Base-by-base conservation (phyloP, 352 stramenopile genomes). In the Bremia lactucae region DNA sequence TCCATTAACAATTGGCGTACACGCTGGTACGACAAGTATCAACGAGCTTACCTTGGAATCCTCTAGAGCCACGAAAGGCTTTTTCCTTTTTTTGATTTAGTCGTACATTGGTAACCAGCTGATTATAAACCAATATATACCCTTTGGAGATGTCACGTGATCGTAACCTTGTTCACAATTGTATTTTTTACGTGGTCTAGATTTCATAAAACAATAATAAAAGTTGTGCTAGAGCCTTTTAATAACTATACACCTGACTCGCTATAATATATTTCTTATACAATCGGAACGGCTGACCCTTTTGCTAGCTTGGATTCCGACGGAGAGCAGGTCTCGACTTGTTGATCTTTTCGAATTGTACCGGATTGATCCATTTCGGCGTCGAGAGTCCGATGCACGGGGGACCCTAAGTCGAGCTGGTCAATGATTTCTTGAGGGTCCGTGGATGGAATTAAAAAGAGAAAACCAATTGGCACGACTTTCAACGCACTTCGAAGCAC, bases 401-500 rank as follows among this genome's bases (percentile, higher is more conserved):
- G 31, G 0, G 35, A 35, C 20, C 59, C 59, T 26, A 83, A 83
- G 46, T 83, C 68, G 16, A 86, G 37, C 38, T 76, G 62, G 36
- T 89, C 74, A 8, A 87, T 76, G 29, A 90, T 68, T 22, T 80
- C 68, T 48, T 90, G 77, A 4, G 73, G 75, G 19, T 90, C 79
- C 2, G 64, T 69, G 3, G 60, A 55, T 11, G 78, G 72, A 36
- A 94, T 88, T 6, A 92, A 41, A 53, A 86, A 87, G 9, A 94
- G 59, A 44, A 95, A 97, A 13, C 88, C 50, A 22, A 97, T 80
- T 10, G 93, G 91, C 59, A 91, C 74, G 14, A 97, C 60, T 35
- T 94, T 97, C 9, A 90, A 72, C 4, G 79, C 46, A 45, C 92
- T 97, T 20, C 90, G 95, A 23, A 97, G 49, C n/a, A 95, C 54